phyloP scores from a whole-genome alignment of 2,329 filamentous ascomycete species.

The Dothidotthia symphoricarpi region DNA sequence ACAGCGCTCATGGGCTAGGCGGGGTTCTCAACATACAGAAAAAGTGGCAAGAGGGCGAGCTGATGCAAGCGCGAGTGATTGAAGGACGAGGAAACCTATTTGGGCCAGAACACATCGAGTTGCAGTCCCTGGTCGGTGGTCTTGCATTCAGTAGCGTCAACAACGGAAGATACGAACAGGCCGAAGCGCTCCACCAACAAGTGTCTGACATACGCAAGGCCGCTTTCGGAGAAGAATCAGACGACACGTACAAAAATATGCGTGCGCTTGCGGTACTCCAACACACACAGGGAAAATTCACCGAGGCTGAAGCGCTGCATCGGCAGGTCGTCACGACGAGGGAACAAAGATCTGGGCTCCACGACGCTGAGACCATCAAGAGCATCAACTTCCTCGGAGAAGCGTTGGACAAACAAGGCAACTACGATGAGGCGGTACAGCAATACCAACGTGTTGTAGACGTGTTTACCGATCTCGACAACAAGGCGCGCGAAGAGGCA shows the following conservation, averaged over 20 bases:
- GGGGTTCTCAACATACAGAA: too few species aligned
- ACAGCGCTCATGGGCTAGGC: too few species aligned
- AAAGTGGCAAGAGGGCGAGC: background rate
- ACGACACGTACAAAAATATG: too few species aligned
- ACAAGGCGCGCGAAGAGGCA: constrained; percentile 1
- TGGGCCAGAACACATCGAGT: background rate
- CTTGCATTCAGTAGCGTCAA: background rate
- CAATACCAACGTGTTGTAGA: background rate
- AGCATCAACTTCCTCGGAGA: background rate
- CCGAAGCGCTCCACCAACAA: background rate
- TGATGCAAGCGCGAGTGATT: background rate
- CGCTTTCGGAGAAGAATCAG: too few species aligned
- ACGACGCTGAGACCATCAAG: background rate
- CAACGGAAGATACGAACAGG: background rate
- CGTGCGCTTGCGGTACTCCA: too few species aligned
- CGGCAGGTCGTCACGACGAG: too few species aligned
- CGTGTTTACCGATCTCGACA: background rate
- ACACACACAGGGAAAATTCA: too few species aligned
- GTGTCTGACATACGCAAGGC: background rate
- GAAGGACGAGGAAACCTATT: constrained; percentile 1
- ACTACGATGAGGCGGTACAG: constrained; percentile 1
- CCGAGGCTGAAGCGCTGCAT: too few species aligned
- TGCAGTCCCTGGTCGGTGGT: background rate
- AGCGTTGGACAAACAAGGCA: constrained; percentile 1
- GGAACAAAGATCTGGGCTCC: too few species aligned